Evolutionary conservation across 345 rosid genomes (phyloP), one percentile per base, ranked within the genome.

Genomic region (Cardamine resedifolia): DNA sequence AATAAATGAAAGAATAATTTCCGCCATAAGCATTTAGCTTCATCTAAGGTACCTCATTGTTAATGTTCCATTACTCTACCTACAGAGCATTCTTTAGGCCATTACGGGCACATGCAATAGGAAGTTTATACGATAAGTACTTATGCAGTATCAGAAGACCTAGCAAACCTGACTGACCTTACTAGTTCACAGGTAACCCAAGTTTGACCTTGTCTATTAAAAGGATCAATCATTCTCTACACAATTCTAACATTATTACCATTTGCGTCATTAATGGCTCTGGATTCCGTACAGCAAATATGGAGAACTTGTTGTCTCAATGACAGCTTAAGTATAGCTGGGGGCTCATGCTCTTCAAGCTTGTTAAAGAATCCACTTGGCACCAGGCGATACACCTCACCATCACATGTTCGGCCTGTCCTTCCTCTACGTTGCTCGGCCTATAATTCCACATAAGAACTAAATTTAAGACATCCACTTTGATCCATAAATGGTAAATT

Each of bases 331-430:
- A 86, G 77, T 72, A 93, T 87, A 71, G 91, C 80, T 10, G 97
- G 96, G 78, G 84, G 55, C 71, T 93, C 98, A 69, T 74, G 39
- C 33, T 87, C 91, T 74, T 86, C 84, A 59, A 93, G 85, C 76
- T 83, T 59, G 71, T 61, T 80, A 82, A 83, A 93, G 81, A 89
- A 89, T 63, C 96, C 83, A 67, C 87, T 74, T 14, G 97, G 85
- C 58, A 93, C 95, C 85, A 93, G 83, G 69, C 96, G 87, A 81
- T 89, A 93, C 55, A 89, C 83, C 79, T 89, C 87, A 73, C 98
- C 98, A 77, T 93, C 91, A 79, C 98, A 93, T 47, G 97, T 93
- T 75, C 97, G 85, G 52, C 98, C 98, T 53, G 98, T 93, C 83
- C 98, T 86, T 77, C 97, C 98, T 79, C 79, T 78, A 34, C 98